Base-by-base conservation (phyloP, 83 land plant genomes). In the Picea mariana region DNA sequence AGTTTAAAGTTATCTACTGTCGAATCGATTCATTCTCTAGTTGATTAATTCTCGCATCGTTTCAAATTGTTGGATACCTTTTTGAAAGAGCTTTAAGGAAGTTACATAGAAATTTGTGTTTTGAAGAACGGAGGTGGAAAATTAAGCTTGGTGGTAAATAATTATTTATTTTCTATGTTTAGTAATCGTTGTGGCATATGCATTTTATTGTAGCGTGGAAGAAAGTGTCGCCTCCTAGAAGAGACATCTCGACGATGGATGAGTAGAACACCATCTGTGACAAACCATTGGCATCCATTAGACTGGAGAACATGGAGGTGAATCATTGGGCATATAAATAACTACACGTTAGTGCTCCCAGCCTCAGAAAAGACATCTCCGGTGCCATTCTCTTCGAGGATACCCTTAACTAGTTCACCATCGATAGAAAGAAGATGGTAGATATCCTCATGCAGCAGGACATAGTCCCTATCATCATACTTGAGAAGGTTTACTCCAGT, bases 241-340 rank as follows among this genome's bases (percentile, higher is more conserved):
- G 94, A 62, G 91, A 91, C 9, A 91, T 91, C 73, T 67, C 88
- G 84, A 91, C 93, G 31, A 91, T 91, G 91, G 91, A 88, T 61
- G 93, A 91, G 77, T 91, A 91, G 0, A 91, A 91, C 18, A 88
- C 93, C 0, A 89, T 92, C 17, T 90, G 90, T 26, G 92, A 89
- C 26, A 92, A 92, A 86, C 82, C 92, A 64, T 79, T 92, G 21
- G 92, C 90, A 13, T 91, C 93, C 7, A 91, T 91, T 52, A 91
- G 91, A 61, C 83, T 88, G 62, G 89, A 91, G 85, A 91, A 91
- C 89, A 87, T 91, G 9, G 89, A 91, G 81, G 84, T 85, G 26
- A 91, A 88, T 49, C 85, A 89, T 9, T 89, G 89, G 62, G 91
- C 87, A 5, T 91, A 83, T 83, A 65, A 91, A 20, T 83, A 87